Evolutionary conservation across 2,329 filamentous ascomycete genomes (phyloP), one percentile per base, ranked within the genome.

Genomic region (Lachnellula arida): DNA sequence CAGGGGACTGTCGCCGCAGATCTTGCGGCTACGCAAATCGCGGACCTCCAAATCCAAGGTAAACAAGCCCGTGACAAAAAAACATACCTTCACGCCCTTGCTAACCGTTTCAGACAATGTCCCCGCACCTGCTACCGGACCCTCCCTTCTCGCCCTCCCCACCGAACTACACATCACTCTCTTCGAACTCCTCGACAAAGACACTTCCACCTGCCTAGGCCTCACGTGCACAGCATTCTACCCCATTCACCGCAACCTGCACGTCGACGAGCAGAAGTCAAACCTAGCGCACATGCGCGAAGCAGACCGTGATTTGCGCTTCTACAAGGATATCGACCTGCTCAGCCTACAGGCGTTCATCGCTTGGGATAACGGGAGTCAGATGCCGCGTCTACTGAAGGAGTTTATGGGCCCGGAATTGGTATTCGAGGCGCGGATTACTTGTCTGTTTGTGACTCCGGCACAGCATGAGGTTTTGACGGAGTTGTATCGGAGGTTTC

Each of bases 201-300:
- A 34, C 52, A 59, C 42, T 11, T 22, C 35, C 5, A 48, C 43
- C 66, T 60, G 47, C 35, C 47, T 49, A 5, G 47, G 47, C 56
- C 49, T 51, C 32, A 42, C 35, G 3, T 49, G 47, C 71, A 66
- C 82, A 51, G 5, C 49, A 8, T 35, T 53, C 50, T 51, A 63
- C 54, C 42, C 59, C 28, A 54, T 60, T 25, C 56, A 60, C 34
- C 55, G 53, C 22, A 54, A 57, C 3, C 51, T 55, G 25, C 60
- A 63, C 47, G 49, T 56, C 11, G 43, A 25, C 43, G 43, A 46
- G 5, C 12, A 5, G 4, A 19, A 19, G 42, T 11, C 11, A 2
- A 11, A 5, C 14, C 5, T 5, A 23, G 23, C 23, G 25, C 6
- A 46, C 9, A n/a, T 19, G 15, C 5, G 11, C 42, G 23, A 5